These are phyloP conservation scores for Erigeron canadensis DNA, from an alignment of 129 eudicot genomes.

Conservation along the genomic window DNA sequence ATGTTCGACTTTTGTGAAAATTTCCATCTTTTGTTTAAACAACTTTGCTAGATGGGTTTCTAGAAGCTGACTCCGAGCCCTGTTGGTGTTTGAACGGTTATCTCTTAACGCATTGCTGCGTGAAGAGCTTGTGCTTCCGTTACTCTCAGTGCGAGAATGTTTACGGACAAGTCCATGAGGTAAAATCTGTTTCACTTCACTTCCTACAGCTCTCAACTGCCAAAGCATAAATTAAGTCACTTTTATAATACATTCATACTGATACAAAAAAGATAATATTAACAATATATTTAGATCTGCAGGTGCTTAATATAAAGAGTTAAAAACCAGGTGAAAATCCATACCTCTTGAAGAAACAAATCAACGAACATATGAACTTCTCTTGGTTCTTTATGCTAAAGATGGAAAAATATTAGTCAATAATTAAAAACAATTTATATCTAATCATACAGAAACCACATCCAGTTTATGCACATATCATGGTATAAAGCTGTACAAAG, in stretches of 20 bases:
- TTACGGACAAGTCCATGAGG: slow-evolving; percentile 68
- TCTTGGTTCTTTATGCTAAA: slow-evolving; percentile 97
- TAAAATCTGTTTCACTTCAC: slow-evolving; percentile 79
- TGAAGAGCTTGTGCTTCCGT: slow-evolving; percentile 91
- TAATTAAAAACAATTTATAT: slow-evolving; percentile 6
- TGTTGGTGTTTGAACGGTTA: slow-evolving; percentile 72
- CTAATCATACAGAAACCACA: slow-evolving; percentile 8
- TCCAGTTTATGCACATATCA: slow-evolving; percentile 7
- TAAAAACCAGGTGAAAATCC: slow-evolving; percentile 21
- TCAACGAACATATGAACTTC: slow-evolving; percentile 99
- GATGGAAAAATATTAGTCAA: background rate
- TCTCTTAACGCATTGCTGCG: slow-evolving; percentile 89
- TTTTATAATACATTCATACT: background rate
- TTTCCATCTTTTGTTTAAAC: slow-evolving; percentile 93
- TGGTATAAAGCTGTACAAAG: slow-evolving; percentile 32
- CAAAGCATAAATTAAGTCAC: slow-evolving; percentile 19
- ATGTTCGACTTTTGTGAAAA: slow-evolving; percentile 86
- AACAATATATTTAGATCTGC: background rate
- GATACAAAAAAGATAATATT: background rate
- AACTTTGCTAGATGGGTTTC: slow-evolving; percentile 95
- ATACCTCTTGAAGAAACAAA: slow-evolving; percentile 88
- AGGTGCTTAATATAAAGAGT: background rate
- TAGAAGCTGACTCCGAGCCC: slow-evolving; percentile 93
- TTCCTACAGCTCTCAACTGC: slow-evolving; percentile 58
- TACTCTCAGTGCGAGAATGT: slow-evolving; percentile 91